Evolutionary conservation across 176 grass and related monocot species (phyloP), one percentile per base, ranked within the genome.

Genomic region (Pontederia paniculata): DNA sequence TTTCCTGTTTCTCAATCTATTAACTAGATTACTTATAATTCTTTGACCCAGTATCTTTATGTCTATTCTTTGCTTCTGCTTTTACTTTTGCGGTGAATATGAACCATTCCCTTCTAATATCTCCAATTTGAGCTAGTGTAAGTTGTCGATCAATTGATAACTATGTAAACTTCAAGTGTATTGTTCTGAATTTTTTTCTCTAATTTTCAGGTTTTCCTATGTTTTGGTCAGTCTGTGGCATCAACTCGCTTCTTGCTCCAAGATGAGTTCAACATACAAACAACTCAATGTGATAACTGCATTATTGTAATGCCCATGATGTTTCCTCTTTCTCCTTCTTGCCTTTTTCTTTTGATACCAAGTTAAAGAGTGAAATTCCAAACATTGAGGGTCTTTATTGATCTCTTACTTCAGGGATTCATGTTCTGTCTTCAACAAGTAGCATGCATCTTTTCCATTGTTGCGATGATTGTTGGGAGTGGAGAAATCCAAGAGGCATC

Each of bases 241-340:
- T 97, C 91, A 25, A 97, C 91, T 18, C 83, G 91, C 66, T 97
- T 88, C 80, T 76, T 90, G 71, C 80, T 97, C 42, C 91, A 97
- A 90, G 91, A 97, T 69, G 86, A 90, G 71, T 97, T 97, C 77
- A 97, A 97, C 66, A 97, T 97, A 54, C 91, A 96, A 57, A 97
- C 91, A 65, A 97, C 91, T 58, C 54, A 97, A 67, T 97, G 91
- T 10, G 91, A 97, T 65, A 97, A 90, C 78, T 97, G 86, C 83
- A 97, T 97, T 76, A 97, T 97, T 69, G 91, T 97, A 78, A 48
- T 72, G 13, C 69, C 52, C 25, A 31, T 2, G 1, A 5, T 17
- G 9, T 44, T 28, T 28, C 43, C 58, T 11, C 5, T 60, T 17
- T 17, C 56, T 42, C 14, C 28, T 62, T 23, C n/a, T 69, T 54